These are phyloP conservation scores for Cairneyella variabilis DNA, from an alignment of 495 filamentous ascomycete genomes.

Conservation along the genomic window DNA sequence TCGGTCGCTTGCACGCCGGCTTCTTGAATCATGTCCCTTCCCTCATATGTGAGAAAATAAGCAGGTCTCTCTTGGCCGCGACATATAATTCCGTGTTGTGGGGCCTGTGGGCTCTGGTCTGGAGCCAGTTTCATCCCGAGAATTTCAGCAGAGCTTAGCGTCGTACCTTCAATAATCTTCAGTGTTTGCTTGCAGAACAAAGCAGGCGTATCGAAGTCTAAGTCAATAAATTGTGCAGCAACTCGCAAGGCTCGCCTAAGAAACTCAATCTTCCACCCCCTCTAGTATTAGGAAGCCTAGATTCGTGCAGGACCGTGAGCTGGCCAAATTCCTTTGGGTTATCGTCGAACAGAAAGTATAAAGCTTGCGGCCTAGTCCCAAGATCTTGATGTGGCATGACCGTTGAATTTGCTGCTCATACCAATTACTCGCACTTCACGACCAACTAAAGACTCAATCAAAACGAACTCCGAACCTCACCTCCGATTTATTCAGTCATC, in stretches of 20 bases:
- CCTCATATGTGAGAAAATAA: background rate
- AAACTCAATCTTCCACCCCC: background rate
- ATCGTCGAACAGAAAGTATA: conserved; percentile 1
- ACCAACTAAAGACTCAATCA: background rate
- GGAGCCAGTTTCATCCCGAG: conserved; percentile 1
- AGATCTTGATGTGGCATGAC: too few species aligned
- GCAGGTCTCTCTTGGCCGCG: background rate
- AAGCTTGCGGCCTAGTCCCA: background rate
- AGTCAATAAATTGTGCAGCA: background rate
- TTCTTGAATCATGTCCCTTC: background rate
- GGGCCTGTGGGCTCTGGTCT: background rate
- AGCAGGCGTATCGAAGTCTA: background rate
- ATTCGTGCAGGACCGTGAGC: background rate
- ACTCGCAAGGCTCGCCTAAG: background rate
- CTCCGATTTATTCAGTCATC: background rate
- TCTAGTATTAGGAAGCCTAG: background rate
- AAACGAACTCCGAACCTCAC: background rate
- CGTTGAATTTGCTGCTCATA: background rate
- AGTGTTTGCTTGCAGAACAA: background rate
- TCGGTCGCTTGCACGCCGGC: background rate
- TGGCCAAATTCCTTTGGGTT: background rate
- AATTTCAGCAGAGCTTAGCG: background rate
- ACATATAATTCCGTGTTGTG: background rate
- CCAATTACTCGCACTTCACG: background rate
- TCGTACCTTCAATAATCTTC: background rate